phyloP scores from a whole-genome alignment of 1,139 yeast species.

The Protomyces inundatus region DNA sequence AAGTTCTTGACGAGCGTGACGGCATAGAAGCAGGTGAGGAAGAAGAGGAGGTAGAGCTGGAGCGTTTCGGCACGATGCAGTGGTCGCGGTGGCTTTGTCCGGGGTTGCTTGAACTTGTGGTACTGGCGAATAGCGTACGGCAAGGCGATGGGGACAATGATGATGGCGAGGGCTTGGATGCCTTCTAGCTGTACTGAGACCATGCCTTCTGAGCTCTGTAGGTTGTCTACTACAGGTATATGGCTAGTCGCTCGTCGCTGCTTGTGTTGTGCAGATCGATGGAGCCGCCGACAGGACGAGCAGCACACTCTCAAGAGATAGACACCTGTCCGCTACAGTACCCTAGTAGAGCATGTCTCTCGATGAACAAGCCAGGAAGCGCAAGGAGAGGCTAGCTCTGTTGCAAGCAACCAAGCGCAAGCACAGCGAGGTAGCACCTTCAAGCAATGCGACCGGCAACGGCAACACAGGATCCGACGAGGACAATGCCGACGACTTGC shows the following conservation, averaged over 20 bases:
- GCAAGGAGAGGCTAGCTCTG: constrained; percentile 20
- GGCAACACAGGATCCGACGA: neutral
- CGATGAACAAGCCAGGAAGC: constrained; percentile 15
- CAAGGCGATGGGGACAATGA: constrained; percentile 7
- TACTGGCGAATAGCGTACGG: constrained; percentile 2
- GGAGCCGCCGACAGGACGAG: neutral
- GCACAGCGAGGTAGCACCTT: neutral
- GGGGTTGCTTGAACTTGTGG: neutral
- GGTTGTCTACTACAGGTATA: neutral
- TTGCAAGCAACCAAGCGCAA: constrained; percentile 16
- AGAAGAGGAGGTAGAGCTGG: neutral
- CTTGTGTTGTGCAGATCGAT: neutral
- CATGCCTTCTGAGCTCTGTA: neutral
- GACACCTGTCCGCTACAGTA: neutral
- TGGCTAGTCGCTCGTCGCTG: neutral
- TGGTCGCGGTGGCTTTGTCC: neutral
- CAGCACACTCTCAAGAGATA: neutral
- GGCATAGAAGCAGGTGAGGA: neutral
- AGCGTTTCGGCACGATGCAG: neutral
- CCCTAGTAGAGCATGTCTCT: constrained; percentile 1
- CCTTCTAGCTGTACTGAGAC: neutral
- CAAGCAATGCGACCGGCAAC: neutral
- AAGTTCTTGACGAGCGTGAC: neutral
- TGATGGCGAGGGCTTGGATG: constrained; percentile 12
- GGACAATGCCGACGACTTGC: neutral